Evolutionary conservation across 345 rosid species (phyloP).

Genomic region (Gossypium arboreum): DNA sequence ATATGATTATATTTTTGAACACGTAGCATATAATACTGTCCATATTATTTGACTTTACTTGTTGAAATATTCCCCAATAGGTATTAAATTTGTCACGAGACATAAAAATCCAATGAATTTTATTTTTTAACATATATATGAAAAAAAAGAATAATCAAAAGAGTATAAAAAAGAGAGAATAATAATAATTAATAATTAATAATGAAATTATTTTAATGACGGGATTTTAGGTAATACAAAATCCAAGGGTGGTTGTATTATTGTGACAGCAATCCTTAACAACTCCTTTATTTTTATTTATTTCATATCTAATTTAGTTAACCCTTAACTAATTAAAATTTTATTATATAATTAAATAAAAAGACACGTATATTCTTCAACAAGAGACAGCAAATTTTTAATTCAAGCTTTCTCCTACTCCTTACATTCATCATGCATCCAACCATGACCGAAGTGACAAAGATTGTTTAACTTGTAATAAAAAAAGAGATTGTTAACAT

Average conservation of each 20-base stretch:
- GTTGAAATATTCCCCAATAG: too few relatives aligned
- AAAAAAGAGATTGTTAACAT: slow-evolving; percentile 27
- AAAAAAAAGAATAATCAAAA: too few relatives aligned
- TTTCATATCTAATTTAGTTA: not conserved
- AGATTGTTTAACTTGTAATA: slow-evolving; percentile 37
- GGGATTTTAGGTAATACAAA: not conserved
- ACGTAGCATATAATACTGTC: too few relatives aligned
- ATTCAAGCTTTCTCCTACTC: not conserved
- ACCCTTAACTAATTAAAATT: not conserved
- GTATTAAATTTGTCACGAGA: too few relatives aligned
- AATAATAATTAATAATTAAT: not conserved
- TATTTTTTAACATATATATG: too few relatives aligned
- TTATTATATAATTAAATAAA: not conserved
- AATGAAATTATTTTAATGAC: not conserved
- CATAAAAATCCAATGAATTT: too few relatives aligned
- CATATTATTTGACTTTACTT: too few relatives aligned
- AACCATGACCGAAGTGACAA: slow-evolving; percentile 7
- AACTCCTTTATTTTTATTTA: not conserved
- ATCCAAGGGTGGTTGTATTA: slow-evolving; percentile 13
- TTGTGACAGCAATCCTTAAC: slow-evolving; percentile 18
- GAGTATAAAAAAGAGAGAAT: too few relatives aligned
- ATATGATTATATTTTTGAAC: too few relatives aligned
- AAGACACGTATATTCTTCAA: not conserved
- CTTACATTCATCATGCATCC: slow-evolving; percentile 22
- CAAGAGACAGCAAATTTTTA: not conserved